Evolutionary conservation across 1,284 basidiomycete species (phyloP), one percentile per base, ranked within the genome.

Genomic region (Pseudozyma flocculosa): DNA sequence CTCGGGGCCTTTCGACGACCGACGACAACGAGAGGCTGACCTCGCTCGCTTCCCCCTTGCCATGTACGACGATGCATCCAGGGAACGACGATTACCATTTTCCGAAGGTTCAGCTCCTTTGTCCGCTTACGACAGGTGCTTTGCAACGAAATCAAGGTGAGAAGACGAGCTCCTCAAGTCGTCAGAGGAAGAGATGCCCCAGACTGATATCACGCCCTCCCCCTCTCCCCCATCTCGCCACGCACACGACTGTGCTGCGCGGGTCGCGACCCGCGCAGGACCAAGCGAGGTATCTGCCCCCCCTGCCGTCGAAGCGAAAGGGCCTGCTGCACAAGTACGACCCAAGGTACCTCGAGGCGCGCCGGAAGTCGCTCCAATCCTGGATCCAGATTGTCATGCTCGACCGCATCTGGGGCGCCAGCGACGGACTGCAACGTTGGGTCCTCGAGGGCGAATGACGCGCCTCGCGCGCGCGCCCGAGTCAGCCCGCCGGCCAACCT

Each of bases 311-410:
- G 14, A 45, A 52, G 17, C 53, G 57, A 2, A 48, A 51, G 17
- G 68, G 70, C 1, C 37, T 73, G 39, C 49, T 71, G 51, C 73
- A 66, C 45, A 69, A 72, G 50, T 76, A 74, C 45, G 56, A 58
- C 39, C 60, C 72, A 3, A 47, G 34, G 14, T 63, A 73, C 41
- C 44, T 76, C 21, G 73, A 76, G 45, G 55, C 61, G 45, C 52
- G 73, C 2, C 50, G 73, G 18, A 58, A 57, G 18, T 66, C 56
- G 3, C 42, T 76, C 41, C 73, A 76, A 54, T 45, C 46, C 15
- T 76, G 73, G 73, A 56, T 76, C 19, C 53, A 60, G 30, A 32
- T 47, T 0, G 63, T 73, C 11, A 48, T 62, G 44, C 48, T 72
- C 4, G 69, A 75, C 18, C 44, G 39, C 10, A 60, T 63, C 18